Conservation (phyloP, 306 rosid genomes). For the Prinsepia uniflora region DNA sequence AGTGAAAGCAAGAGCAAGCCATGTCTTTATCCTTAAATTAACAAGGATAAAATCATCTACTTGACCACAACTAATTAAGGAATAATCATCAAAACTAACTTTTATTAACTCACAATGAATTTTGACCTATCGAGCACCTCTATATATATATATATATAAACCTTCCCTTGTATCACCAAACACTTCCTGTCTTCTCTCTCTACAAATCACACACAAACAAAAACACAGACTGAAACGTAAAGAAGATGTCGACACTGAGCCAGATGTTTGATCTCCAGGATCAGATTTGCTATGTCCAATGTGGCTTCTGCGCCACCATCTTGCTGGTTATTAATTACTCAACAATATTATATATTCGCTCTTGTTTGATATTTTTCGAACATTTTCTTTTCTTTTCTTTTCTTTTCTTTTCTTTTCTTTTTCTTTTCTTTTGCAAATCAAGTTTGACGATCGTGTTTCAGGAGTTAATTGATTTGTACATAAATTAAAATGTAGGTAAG, state of each 20-base stretch:
- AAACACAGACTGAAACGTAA: neutral
- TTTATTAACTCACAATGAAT: conserved; percentile 13
- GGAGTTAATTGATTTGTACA: neutral
- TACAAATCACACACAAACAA: conserved; percentile 8
- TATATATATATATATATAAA: conserved; percentile 15
- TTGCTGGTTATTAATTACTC: conserved; percentile 42
- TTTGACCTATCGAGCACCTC: conserved; percentile 33
- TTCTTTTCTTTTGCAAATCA: neutral
- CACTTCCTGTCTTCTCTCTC: conserved; percentile 24
- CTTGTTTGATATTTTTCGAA: neutral
- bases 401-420: neutral
- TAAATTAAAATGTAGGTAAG: conserved; percentile 55
- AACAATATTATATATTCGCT: neutral
- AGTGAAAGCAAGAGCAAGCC: conserved; percentile 8
- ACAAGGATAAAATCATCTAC: neutral
- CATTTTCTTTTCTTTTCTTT: neutral
- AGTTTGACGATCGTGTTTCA: neutral
- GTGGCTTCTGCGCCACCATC: conserved; percentile 80
- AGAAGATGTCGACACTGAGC: conserved; percentile 54
- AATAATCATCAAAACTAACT: neutral
- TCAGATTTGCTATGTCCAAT: conserved; percentile 82
- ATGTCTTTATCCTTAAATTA: conserved; percentile 3
- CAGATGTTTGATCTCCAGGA: conserved; percentile 73
- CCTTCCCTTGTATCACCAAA: conserved; percentile 17
- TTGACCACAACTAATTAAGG: conserved; percentile 1